These are phyloP conservation scores for Lasiodiplodia gonubiensis DNA, from an alignment of 2,329 filamentous ascomycete species.

Conservation along the genomic window DNA sequence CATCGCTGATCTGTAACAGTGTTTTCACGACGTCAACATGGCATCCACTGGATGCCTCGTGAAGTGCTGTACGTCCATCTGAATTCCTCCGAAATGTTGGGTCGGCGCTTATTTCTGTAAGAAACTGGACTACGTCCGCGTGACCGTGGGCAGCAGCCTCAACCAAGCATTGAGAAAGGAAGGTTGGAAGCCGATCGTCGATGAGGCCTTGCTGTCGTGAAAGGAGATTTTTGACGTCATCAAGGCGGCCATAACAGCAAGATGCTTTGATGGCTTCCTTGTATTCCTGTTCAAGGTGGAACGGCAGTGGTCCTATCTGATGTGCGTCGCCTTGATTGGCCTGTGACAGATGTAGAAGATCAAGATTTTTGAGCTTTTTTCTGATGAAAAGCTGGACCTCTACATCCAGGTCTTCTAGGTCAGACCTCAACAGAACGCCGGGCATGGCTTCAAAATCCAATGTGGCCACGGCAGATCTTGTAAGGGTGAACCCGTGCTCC, in stretches of 20 bases:
- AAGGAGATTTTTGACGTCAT: background rate
- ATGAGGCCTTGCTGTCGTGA: background rate
- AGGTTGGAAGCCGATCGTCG: background rate
- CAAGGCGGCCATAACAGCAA: background rate
- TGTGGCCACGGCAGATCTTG: no score
- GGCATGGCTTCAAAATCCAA: rapidly evolving
- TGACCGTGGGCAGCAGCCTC: background rate
- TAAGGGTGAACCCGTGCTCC: background rate
- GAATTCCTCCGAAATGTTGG: background rate
- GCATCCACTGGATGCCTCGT: background rate
- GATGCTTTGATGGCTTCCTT: background rate
- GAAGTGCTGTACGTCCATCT: background rate
- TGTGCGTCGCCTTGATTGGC: no score
- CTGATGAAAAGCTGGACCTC: no score
- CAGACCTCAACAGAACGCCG: no score
- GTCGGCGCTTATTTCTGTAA: background rate
- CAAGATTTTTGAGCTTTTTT: no score
- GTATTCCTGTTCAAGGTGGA: background rate
- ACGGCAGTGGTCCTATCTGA: no score
- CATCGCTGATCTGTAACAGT: background rate
- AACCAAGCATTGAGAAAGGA: background rate
- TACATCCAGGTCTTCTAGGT: no score
- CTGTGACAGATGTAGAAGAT: no score
- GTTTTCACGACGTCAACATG: background rate
- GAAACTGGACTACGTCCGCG: background rate